Conservation (phyloP, 495 filamentous ascomycete species). For the Schizothecium vesticola region DNA sequence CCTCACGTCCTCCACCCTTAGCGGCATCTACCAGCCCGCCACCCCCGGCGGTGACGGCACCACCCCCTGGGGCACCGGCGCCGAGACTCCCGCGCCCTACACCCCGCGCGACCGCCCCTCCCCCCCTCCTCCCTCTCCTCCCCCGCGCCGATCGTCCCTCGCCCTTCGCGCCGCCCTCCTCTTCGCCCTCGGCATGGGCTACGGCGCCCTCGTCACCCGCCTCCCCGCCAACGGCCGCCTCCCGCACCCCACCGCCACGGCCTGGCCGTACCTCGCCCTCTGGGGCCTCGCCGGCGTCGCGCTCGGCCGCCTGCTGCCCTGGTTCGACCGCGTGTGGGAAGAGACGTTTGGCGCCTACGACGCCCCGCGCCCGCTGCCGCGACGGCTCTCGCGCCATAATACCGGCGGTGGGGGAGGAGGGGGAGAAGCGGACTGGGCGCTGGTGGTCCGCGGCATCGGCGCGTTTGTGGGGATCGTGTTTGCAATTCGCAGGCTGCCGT, state of each 20-base stretch:
- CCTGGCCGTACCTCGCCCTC: constrained; percentile 64
- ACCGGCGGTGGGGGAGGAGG: constrained; percentile 10
- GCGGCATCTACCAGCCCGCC: constrained; percentile 76
- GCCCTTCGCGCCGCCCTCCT: constrained; percentile 55
- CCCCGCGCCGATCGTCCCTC: constrained; percentile 13
- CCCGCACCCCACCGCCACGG: constrained; percentile 28
- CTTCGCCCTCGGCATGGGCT: constrained; percentile 76
- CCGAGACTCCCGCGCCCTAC: constrained; percentile 48
- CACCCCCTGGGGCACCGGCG: constrained; percentile 66
- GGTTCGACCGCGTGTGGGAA: constrained; percentile 66
- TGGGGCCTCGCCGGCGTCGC: constrained; percentile 79
- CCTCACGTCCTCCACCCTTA: constrained; percentile 81
- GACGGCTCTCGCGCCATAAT: background rate
- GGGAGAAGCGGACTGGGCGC: constrained; percentile 62
- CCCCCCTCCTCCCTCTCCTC: background rate
- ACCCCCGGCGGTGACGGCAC: constrained; percentile 26
- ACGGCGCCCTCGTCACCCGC: constrained; percentile 81
- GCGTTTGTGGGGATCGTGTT: constrained; percentile 95
- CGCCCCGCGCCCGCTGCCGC: background rate
- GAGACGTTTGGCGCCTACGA: constrained; percentile 18
- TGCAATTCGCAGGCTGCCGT: constrained; percentile 87
- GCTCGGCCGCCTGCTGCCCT: constrained; percentile 75
- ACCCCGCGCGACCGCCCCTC: background rate
- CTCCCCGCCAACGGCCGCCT: constrained; percentile 36
- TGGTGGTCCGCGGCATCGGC: constrained; percentile 79